Base-by-base conservation (phyloP, 2,329 filamentous ascomycete species). In the Fusarium nematophilum region DNA sequence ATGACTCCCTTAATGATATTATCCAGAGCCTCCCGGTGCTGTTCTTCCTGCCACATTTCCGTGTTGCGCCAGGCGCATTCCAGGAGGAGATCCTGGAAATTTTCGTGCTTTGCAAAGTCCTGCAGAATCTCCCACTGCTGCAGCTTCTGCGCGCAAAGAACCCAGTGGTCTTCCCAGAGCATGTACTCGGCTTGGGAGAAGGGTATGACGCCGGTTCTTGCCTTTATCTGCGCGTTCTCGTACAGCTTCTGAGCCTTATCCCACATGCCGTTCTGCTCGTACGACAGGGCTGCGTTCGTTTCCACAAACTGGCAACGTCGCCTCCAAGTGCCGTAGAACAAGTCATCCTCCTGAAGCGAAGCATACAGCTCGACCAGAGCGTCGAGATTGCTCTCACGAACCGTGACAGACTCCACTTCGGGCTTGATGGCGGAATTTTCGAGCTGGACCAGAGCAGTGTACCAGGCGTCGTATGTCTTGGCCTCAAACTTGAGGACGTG, bases 131-230 rank as follows among this genome's bases (percentile, higher is more conserved):
- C 95, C 95, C 95, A 99, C 72, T 99, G 96, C 74, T 99, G 96
- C 38, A 99, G 83, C 78, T 99, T 99, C 77, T 98, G 93, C 0
- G 94, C 95, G 74, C 95, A 99, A 43, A 97, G 84, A 34, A 99
- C 89, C 95, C 95, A 99, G 69, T 99, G 96, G 72, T 99, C 95
- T 76, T 99, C 95, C 95, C 95, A 99, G 1, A 99, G 85, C 86
- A 96, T 97, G 76, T 99, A 99, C 76, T 99, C 95, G 26, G 90
- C 93, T 68, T 96, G 91, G 1, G 94, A 97, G 75, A 97, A 98
- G 0, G 95, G 94, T 58, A 98, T 87, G n/a, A 94, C 92, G 45
- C 93, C 95, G 1, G 94, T 98, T 39, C 96, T 87, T 37, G 96
- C 95, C 75, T 98, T 99, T 74, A 99, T 92, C 75, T 99, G 96